Evolutionary conservation across 805 yeast genomes (phyloP).

Genomic region (baker's yeast (Saccharomyces cerevisiae)): DNA sequence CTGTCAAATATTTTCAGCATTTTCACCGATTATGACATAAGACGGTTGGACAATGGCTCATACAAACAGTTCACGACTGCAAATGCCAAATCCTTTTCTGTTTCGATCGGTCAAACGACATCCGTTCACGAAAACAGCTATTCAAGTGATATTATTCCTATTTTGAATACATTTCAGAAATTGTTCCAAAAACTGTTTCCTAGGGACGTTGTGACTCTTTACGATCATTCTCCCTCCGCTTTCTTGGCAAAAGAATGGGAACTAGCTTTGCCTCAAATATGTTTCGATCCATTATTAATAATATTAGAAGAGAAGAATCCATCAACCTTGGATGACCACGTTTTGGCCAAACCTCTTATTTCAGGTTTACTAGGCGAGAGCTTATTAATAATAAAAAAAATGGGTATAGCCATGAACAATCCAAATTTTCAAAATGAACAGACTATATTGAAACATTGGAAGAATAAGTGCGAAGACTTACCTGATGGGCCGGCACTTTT

Average conservation of each 20-base stretch:
- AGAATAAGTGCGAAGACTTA: conserved; percentile 32
- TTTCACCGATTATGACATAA: conserved; percentile 52
- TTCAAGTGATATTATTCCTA: conserved; percentile 8
- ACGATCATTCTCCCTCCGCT: conserved; percentile 31
- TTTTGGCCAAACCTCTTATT: conserved; percentile 73
- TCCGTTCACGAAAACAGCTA: conserved; percentile 6
- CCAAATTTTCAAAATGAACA: conserved; percentile 55
- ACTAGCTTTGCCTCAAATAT: conserved; percentile 64
- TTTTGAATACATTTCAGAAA: conserved; percentile 12
- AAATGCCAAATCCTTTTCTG: conserved; percentile 30
- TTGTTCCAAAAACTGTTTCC: conserved; percentile 17
- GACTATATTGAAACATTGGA: conserved; percentile 46
- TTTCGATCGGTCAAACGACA: conserved; percentile 36
- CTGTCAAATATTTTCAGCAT: conserved; percentile 39
- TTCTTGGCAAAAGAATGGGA: conserved; percentile 74
- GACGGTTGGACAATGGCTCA: conserved; percentile 28
- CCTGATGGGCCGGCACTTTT: conserved; percentile 46
- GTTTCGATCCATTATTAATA: conserved; percentile 68
- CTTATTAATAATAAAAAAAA: conserved; percentile 57
- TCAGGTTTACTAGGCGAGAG: conserved; percentile 70
- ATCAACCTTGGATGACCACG: conserved; percentile 51
- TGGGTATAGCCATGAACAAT: conserved; percentile 62
- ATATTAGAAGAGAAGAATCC: conserved; percentile 56
- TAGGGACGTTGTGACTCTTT: conserved; percentile 32
- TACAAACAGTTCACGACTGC: conserved; percentile 21